phyloP scores from a whole-genome alignment of 805 yeast species.

The Saccharomyces jurei region DNA sequence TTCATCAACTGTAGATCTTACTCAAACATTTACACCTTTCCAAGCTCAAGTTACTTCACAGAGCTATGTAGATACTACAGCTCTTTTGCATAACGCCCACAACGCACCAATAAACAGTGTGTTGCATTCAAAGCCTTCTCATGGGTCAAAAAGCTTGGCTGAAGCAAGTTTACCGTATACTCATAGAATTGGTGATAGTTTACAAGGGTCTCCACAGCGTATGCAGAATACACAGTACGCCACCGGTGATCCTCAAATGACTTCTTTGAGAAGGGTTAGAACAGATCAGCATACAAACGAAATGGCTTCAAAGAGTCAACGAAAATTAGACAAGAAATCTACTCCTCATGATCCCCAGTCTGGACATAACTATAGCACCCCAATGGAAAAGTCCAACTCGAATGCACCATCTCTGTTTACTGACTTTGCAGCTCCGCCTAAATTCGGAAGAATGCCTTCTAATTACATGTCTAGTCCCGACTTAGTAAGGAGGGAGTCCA shows the following conservation, averaged over 20 bases:
- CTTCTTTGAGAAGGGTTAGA: constrained; percentile 7
- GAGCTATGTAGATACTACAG: neutral
- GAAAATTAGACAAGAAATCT: neutral
- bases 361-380: neutral
- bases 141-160: neutral
- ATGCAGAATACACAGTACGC: neutral
- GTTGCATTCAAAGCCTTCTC: neutral
- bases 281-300: constrained; percentile 6
- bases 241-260: neutral
- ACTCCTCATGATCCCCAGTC: neutral
- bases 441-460: neutral
- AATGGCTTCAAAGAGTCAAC: neutral
- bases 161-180: neutral
- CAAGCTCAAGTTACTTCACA: constrained; percentile 3
- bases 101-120: neutral
- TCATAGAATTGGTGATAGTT: constrained; percentile 8
- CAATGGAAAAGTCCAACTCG: neutral
- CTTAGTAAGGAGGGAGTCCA: constrained; percentile 12
- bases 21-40: constrained; percentile 20
- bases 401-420: neutral
- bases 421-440: constrained; percentile 3
- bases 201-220: constrained; percentile 14
- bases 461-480: constrained; percentile 8
- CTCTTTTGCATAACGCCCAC: neutral
- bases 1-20: constrained; percentile 35